phyloP scores from a whole-genome alignment of 2,329 filamentous ascomycete genomes.

The Monilinia vaccinii-corymbosi region DNA sequence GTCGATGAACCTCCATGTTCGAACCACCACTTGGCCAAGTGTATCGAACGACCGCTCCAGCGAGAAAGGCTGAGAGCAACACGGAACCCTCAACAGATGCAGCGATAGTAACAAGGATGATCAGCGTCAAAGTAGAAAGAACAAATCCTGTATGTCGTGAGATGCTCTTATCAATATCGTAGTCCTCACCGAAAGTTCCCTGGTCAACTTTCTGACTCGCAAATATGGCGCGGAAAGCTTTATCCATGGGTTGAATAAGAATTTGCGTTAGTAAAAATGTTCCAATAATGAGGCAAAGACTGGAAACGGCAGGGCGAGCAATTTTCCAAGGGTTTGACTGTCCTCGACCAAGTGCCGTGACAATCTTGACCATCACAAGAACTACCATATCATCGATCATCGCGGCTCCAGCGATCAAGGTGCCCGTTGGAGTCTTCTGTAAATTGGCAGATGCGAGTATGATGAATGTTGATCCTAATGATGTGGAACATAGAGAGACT shows the following conservation, averaged over 20 bases:
- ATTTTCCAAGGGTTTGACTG: constrained; percentile 2
- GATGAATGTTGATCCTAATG: constrained; percentile 5
- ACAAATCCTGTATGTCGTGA: constrained; percentile 1
- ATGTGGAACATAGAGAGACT: constrained; percentile 6
- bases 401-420: constrained; percentile 1
- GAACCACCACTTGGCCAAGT: background rate
- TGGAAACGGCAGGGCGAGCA: constrained; percentile 3
- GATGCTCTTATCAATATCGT: background rate
- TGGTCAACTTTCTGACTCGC: background rate
- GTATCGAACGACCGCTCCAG: constrained; percentile 2
- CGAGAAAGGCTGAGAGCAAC: constrained; percentile 3
- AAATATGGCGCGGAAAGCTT: background rate
- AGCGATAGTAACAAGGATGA: background rate
- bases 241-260: background rate
- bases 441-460: constrained; percentile 5
- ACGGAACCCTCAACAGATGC: constrained; percentile 4
- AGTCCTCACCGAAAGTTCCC: background rate
- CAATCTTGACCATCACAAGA: constrained; percentile 8
- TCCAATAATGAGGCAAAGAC: background rate
- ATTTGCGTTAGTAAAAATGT: background rate
- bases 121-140: background rate
- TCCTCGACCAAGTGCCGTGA: background rate
- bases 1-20: background rate
- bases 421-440: constrained; percentile 5
- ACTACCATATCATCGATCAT: constrained; percentile 7